Evolutionary conservation across 139 green algal genomes (phyloP), one percentile per base, ranked within the genome.

Genomic region (Picochlorum costavermella): DNA sequence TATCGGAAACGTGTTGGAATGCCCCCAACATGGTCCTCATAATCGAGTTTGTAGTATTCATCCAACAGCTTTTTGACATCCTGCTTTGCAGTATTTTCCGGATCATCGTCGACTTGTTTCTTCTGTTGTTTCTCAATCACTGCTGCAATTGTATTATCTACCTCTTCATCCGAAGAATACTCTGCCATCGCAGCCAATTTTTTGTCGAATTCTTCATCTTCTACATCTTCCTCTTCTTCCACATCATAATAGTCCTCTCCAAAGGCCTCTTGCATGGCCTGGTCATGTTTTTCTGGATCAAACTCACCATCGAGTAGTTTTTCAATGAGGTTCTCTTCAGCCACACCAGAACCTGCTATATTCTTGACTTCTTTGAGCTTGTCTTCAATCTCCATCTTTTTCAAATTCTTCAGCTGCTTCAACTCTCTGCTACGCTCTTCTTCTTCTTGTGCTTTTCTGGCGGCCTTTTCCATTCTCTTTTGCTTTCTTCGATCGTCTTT

Each of bases 1-100:
- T 80, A 85, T 29, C 61, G 69, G 75, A 92, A 96, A 17, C 83
- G 70, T n/a, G 74, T 86, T 50, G 73, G 75, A 5, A 95, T 26
- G 20, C 83, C 86, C 1, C 83, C 90, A 8, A 94, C 76, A 36
- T 82, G 62, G 62, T 93, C 90, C 73, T 97, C 92, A 50, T 90
- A 91, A 67, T 97, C 87, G 40, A 97, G 78, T 66, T 83, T 81
- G 77, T 95, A 89, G 70, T 97, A 97, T 67, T 97, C 88, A 64
- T 94, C 83, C 57, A 97, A 61, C 65, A 90, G 58, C 31, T 81
- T 79, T 50, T 76, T 50, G 48, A 84, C 53, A 64, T 83, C 70
- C 17, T 68, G 43, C 3, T 29, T 67, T 13, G 65, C 63, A n/a
- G 33, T 33, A 10, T 44, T 63, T 20, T 48, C 26, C 25, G 40